Evolutionary conservation across 2,329 filamentous ascomycete genomes (phyloP).

Genomic region (Podosphaera xanthii): DNA sequence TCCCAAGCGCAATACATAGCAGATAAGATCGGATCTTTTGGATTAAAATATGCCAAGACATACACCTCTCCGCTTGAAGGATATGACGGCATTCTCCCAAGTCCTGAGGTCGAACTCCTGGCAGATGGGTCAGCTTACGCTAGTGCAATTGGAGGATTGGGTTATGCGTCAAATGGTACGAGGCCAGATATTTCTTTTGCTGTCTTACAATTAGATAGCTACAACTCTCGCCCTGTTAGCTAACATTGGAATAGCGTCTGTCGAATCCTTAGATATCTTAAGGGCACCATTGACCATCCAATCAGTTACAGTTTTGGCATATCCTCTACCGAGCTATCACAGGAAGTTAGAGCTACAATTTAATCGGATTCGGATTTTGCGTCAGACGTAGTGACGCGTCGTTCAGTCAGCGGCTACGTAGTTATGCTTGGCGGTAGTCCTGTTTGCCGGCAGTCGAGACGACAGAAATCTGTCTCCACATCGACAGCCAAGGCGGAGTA

Average conservation of each 20-base stretch:
- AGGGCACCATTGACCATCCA: background rate
- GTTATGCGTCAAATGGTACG: background rate
- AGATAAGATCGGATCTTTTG: too few species aligned
- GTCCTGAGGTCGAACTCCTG: too few species aligned
- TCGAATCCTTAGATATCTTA: background rate
- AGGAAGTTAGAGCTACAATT: background rate
- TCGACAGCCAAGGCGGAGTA: background rate
- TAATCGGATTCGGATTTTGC: background rate
- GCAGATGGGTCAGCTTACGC: too few species aligned
- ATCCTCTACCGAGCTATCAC: background rate
- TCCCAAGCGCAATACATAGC: too few species aligned
- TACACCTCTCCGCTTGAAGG: too few species aligned
- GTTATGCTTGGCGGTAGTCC: background rate
- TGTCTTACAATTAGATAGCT: background rate
- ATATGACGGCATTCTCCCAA: too few species aligned
- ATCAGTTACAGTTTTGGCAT: background rate
- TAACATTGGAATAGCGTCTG: background rate
- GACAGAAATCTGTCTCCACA: too few species aligned
- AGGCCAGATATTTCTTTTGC: background rate
- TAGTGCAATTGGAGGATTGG: background rate
- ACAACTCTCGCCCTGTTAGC: background rate
- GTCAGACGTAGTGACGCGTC: background rate
- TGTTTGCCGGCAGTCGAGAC: background rate
- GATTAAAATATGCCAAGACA: too few species aligned
- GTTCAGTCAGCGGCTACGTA: background rate